These are phyloP conservation scores for Gymnopilus junonius DNA, from an alignment of 768 basidiomycete species.

Conservation along the genomic window DNA sequence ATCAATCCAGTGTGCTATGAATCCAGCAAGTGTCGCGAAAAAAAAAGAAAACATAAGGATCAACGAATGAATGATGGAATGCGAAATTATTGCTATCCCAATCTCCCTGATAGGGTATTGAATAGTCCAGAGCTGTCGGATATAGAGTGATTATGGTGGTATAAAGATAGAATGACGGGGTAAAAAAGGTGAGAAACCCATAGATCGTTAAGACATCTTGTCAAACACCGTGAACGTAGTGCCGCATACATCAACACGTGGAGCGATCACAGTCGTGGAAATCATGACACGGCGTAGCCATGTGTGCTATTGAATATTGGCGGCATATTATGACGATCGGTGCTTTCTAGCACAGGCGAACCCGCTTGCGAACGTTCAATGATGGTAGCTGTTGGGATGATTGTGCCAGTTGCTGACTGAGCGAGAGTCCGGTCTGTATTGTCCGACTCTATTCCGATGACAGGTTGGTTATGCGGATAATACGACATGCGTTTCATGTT, in stretches of 20 bases:
- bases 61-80: background rate
- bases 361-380: slow-evolving; percentile 53
- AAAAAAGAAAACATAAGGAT: background rate
- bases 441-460: slow-evolving; percentile 44
- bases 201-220: slow-evolving; percentile 12
- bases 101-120: slow-evolving; percentile 5
- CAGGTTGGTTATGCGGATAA: slow-evolving; percentile 83
- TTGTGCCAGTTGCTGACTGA: slow-evolving; percentile 45
- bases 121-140: slow-evolving; percentile 16
- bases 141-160: slow-evolving; percentile 23
- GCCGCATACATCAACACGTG: slow-evolving; percentile 1
- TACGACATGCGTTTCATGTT: slow-evolving; percentile 78
- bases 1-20: slow-evolving; percentile 6
- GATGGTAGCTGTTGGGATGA: slow-evolving; percentile 50
- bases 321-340: slow-evolving; percentile 32
- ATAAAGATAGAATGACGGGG: slow-evolving; percentile 23
- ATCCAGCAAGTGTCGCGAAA: slow-evolving; percentile 6
- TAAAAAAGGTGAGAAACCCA: slow-evolving; percentile 8
- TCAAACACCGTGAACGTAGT: background rate
- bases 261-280: slow-evolving; percentile 17
- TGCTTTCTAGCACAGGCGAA: slow-evolving; percentile 42
- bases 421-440: slow-evolving; percentile 46
- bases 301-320: slow-evolving; percentile 26
- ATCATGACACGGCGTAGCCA: slow-evolving; percentile 27
- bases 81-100: slow-evolving; percentile 11